Percentiles rank a stretch among this genome's conserved stretches.
phyloP scores from a whole-genome alignment of 2,329 filamentous ascomycete genomes.

The Fusarium veterinarium region DNA sequence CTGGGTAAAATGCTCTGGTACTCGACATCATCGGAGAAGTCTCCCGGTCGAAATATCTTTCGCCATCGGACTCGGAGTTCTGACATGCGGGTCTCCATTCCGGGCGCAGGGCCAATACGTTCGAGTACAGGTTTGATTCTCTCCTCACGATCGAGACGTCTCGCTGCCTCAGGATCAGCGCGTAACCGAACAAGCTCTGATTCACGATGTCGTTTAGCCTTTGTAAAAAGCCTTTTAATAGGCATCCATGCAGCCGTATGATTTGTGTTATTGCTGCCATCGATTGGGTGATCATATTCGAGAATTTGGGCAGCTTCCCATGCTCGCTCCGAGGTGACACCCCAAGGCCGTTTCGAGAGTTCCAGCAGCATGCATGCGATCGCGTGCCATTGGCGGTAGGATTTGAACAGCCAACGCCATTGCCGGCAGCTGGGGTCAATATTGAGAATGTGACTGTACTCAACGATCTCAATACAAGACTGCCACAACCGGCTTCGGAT shows the following conservation, averaged over 20 bases:
- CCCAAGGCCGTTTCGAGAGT: constrained; percentile 30
- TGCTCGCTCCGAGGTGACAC: constrained; percentile 31
- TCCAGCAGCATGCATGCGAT: constrained; percentile 37
- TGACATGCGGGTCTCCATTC: constrained; percentile 37
- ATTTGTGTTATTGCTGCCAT: constrained; percentile 19
- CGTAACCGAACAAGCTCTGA: constrained; percentile 26
- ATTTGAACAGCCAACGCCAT: constrained; percentile 35
- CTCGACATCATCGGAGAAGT: background rate
- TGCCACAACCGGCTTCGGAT: constrained; percentile 33
- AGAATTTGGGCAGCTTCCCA: constrained; percentile 38
- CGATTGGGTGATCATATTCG: constrained; percentile 35
- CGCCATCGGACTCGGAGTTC: constrained; percentile 31
- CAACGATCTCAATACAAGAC: constrained; percentile 38
- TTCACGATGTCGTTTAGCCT: constrained; percentile 30
- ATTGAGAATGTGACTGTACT: constrained; percentile 37
- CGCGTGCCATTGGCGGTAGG: constrained; percentile 36
- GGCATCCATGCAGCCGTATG: constrained; percentile 39
- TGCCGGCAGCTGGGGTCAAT: constrained; percentile 29
- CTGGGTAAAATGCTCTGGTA: constrained; percentile 18
- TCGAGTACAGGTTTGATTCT: constrained; percentile 34
- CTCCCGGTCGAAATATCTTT: constrained; percentile 28
- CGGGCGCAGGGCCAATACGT: constrained; percentile 32
- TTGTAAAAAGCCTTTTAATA: constrained; percentile 31
- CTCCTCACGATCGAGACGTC: constrained; percentile 29
- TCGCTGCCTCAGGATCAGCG: constrained; percentile 30